Conservation (phyloP, 2,329 filamentous ascomycete genomes). For the Stagonosporopsis cucurbitacearum region DNA sequence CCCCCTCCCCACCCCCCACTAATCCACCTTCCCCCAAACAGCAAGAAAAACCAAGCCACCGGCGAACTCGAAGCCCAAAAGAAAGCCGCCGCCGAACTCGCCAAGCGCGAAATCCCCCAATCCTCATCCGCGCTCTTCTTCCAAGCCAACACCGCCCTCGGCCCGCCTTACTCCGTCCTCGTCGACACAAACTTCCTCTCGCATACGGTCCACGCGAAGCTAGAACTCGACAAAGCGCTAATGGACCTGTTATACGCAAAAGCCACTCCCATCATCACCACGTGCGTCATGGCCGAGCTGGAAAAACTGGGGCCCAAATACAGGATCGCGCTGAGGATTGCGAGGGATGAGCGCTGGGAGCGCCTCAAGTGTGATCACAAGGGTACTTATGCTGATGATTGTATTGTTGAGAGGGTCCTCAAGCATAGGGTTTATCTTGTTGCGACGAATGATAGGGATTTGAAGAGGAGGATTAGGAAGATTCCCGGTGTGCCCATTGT, state of each 20-base stretch:
- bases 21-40: slow-evolving; percentile 55
- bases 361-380: slow-evolving; percentile 88
- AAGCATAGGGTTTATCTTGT: slow-evolving; percentile 57
- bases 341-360: slow-evolving; percentile 88
- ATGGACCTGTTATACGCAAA: slow-evolving; percentile 96
- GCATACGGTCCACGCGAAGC: slow-evolving; percentile 88
- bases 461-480: slow-evolving; percentile 82
- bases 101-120: slow-evolving; percentile 80
- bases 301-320: slow-evolving; percentile 89
- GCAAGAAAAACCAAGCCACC: slow-evolving; percentile 77
- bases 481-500: slow-evolving; percentile 78
- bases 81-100: slow-evolving; percentile 63
- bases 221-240: slow-evolving; percentile 84
- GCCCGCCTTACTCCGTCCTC: slow-evolving; percentile 81
- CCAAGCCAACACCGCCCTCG: slow-evolving; percentile 75
- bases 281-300: slow-evolving; percentile 77
- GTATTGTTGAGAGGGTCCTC: slow-evolving; percentile 50
- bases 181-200: slow-evolving; percentile 48
- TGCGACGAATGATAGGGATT: slow-evolving; percentile 61
- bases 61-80: slow-evolving; percentile 65
- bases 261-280: slow-evolving; percentile 85
- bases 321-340: slow-evolving; percentile 82
- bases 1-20: slow-evolving; percentile 14
- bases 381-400: slow-evolving; percentile 84
- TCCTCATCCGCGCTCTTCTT: slow-evolving; percentile 67